Evolutionary conservation across 805 yeast genomes (phyloP), one percentile per base, ranked within the genome.

Genomic region (Yamadazyma tumulicola): DNA sequence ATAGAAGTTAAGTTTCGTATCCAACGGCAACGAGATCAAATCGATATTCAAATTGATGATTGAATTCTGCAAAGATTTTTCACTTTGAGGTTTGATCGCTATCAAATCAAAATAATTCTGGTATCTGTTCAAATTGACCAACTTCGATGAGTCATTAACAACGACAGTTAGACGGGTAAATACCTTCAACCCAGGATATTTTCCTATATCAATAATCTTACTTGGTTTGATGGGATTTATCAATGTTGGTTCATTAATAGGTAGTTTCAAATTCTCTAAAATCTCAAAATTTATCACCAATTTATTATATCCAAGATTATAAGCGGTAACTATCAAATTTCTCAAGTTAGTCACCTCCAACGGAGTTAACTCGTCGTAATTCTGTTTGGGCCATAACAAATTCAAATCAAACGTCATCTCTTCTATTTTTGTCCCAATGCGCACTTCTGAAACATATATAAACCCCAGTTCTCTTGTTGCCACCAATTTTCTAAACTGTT

Each of bases 1-100:
- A 53, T 79, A 85, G 43, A 77, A 80, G 0, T 95, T 91, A 31
- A 87, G 59, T 38, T 85, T 73, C 27, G 69, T 64, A 17, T 74
- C 60, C 54, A 82, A 73, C 34, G 83, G 79, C 35, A 93, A 71
- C 1, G 96, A 78, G 13, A 93, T 74, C 17, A 93, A 41, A 59
- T 93, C 97, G 27, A 89, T 69, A 39, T 88, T 96, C 29, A 88
- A 64, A 38, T 78, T 77, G 2, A 86, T 70, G 14, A 88, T 78
- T 3, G 93, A 81, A 32, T 82, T 62, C 31, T 83, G 79, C 11
- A 93, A 64, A 4, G 88, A 85, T 53, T 79, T 81, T 53, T 93
- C 98, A 32, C 81, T 75, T 15, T 67, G 48, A 1, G 98, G 98
- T 45, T 79, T 74, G 1, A 91, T 80, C 0, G 96, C 85, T 6